These are phyloP conservation scores for Ambrosiella xylebori DNA, from an alignment of 2,329 filamentous ascomycete species.

Conservation along the genomic window DNA sequence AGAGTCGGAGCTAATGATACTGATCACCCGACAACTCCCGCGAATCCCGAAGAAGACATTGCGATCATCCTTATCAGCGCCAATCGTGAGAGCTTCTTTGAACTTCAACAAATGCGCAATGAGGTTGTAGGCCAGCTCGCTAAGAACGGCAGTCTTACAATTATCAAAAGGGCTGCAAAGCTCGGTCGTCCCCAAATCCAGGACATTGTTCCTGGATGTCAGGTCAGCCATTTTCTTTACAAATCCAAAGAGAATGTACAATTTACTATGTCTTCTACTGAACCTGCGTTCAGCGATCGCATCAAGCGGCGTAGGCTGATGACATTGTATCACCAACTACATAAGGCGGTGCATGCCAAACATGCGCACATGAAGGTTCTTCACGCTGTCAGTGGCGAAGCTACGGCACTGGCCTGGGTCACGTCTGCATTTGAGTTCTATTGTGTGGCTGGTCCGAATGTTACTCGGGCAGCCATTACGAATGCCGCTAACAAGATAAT, in stretches of 20 bases:
- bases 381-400: conserved; percentile 57
- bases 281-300: conserved; percentile 43
- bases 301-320: conserved; percentile 56
- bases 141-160: conserved; percentile 55
- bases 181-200: conserved; percentile 53
- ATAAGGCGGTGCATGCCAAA: conserved; percentile 69
- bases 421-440: conserved; percentile 89
- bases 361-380: conserved; percentile 74
- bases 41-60: conserved; percentile 58
- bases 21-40: conserved; percentile 16
- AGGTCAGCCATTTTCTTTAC: conserved; percentile 83
- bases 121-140: conserved; percentile 50
- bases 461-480: conserved; percentile 48
- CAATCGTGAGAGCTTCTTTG: conserved; percentile 85
- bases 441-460: conserved; percentile 69
- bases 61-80: conserved; percentile 85
- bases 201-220: conserved; percentile 64
- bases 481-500: conserved; percentile 78
- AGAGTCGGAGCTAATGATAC: neutral
- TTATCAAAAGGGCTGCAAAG: conserved; percentile 55
- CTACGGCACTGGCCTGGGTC: conserved; percentile 73
- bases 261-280: conserved; percentile 76
- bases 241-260: conserved; percentile 91
- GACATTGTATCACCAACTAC: conserved; percentile 69
- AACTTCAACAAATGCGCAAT: conserved; percentile 57